Percentiles rank a stretch among this genome's conserved stretches.
phyloP scores from a whole-genome alignment of 176 grass and related monocot species.

The Echinochloa phyllopogon region DNA sequence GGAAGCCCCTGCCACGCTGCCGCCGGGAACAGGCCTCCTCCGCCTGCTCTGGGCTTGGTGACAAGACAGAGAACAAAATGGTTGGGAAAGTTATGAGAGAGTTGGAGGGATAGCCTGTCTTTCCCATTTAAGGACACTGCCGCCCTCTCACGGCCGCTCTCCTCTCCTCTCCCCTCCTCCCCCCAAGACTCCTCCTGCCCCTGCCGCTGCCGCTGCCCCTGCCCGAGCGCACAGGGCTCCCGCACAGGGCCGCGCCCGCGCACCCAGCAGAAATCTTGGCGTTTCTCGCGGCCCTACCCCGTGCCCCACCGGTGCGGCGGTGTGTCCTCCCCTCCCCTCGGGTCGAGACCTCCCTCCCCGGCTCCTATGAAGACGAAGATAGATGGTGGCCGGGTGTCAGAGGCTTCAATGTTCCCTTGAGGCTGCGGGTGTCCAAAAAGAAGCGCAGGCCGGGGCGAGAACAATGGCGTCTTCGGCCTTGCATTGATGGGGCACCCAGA shows the following conservation, averaged over 20 bases:
- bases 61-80: slow-evolving; percentile 65
- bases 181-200: too few species aligned
- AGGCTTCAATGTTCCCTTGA: slow-evolving; percentile 53
- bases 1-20: slow-evolving; percentile 29
- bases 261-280: slow-evolving; percentile 39
- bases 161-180: neutral
- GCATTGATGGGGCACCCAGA: slow-evolving; percentile 51
- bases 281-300: slow-evolving; percentile 38
- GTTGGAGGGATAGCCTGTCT: slow-evolving; percentile 57
- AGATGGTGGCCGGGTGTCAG: slow-evolving; percentile 57
- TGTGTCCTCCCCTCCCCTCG: neutral
- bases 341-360: neutral
- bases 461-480: slow-evolving; percentile 52
- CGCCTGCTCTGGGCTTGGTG: slow-evolving; percentile 51
- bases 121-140: slow-evolving; percentile 69
- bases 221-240: neutral
- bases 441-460: slow-evolving; percentile 36
- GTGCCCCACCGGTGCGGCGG: neutral
- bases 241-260: neutral
- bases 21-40: slow-evolving; percentile 26
- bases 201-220: too few species aligned
- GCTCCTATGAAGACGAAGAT: slow-evolving; percentile 35
- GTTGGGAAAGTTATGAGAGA: slow-evolving; percentile 64
- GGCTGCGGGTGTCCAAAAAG: slow-evolving; percentile 32
- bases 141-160: slow-evolving; percentile 14